Base-by-base conservation (phyloP, 140 eudicot genomes). In the Stevia rebaudiana region DNA sequence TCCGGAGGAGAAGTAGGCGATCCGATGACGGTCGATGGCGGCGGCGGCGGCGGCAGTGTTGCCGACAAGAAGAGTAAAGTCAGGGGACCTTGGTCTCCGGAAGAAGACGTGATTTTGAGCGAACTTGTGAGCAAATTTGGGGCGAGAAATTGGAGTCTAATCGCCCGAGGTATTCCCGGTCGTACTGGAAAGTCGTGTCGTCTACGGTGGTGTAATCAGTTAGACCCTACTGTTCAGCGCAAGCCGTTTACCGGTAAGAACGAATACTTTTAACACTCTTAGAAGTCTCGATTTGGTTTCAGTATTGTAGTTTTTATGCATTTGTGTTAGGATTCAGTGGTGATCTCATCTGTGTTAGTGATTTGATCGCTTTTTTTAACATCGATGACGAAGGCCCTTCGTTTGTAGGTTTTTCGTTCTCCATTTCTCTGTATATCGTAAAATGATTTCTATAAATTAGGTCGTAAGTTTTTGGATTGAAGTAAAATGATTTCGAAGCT, bases 131-230 rank as follows among this genome's bases (percentile, higher is more conserved):
- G 50, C 48, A 80, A 80, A 66, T 80, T 77, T 40, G 96, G 96
- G 72, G 82, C 96, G 9, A 78, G 89, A 42, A 88, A 88, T 65
- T 88, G 96, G 96, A 54, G 84, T 15, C 31, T 88, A 72, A 84
- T 88, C 73, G 96, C 96, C 6, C 66, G 79, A 36, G 85, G 89
- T 1, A 73, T 88, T 28, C 82, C 94, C 0, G 87, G 87, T 5
- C 74, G 94, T 28, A 79, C 94, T 12, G 87, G 94, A 5, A 84
- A 88, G 61, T 84, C 95, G 60, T 84, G 94, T 57, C 86, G 94
- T 2, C 79, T 88, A 11, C 81, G 89, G 13, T 88, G 95, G 89
- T 88, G 78, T 68, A 84, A 84, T 80, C 94, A 82, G 78, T 77
- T 88, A 35, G 87, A 88, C 53, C 94, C 95, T 59, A 39, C 57